Evolutionary conservation across 2,329 filamentous ascomycete species (phyloP).

Genomic region (Dothideomycetidae sp.): DNA sequence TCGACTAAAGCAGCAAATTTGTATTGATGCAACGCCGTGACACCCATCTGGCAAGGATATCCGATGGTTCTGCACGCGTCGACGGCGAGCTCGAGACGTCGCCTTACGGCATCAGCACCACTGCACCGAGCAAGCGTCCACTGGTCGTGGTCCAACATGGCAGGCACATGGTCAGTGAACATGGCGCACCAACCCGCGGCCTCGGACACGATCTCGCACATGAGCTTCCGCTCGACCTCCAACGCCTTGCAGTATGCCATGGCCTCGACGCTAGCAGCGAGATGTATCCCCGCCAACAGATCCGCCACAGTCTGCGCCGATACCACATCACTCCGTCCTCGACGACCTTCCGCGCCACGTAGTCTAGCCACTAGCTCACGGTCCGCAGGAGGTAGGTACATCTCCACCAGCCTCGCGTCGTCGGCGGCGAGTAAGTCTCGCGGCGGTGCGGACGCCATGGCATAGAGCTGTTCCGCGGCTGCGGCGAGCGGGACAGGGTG

Average conservation of each 20-base stretch:
- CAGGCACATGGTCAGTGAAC: constrained; percentile 26
- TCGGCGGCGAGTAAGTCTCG: constrained; percentile 40
- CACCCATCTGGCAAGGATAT: constrained; percentile 24
- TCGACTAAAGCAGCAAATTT: constrained; percentile 18
- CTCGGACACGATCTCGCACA: constrained; percentile 33
- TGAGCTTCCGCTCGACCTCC: constrained; percentile 30
- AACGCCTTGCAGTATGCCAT: constrained; percentile 34
- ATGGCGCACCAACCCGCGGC: constrained; percentile 34
- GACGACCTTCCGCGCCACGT: constrained; percentile 13
- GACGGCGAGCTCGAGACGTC: constrained; percentile 27
- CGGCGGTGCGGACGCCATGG: constrained; percentile 42
- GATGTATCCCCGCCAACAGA: constrained; percentile 33
- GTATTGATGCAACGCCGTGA: constrained; percentile 23
- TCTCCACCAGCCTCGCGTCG: constrained; percentile 41
- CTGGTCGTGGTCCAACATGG: constrained; percentile 22
- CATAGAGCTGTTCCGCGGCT: constrained; percentile 51
- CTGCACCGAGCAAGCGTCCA: constrained; percentile 24
- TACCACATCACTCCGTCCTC: too few relatives aligned
- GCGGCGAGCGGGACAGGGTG: constrained; percentile 49
- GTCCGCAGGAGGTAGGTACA: constrained; percentile 31
- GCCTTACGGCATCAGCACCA: constrained; percentile 25
- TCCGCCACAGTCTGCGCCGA: constrained; percentile 25
- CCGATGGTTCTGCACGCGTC: constrained; percentile 24
- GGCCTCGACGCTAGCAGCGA: constrained; percentile 35
- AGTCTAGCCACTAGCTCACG: constrained; percentile 20